phyloP scores from a whole-genome alignment of 352 stramenopile genomes.

The Globisporangium camurandrum region DNA sequence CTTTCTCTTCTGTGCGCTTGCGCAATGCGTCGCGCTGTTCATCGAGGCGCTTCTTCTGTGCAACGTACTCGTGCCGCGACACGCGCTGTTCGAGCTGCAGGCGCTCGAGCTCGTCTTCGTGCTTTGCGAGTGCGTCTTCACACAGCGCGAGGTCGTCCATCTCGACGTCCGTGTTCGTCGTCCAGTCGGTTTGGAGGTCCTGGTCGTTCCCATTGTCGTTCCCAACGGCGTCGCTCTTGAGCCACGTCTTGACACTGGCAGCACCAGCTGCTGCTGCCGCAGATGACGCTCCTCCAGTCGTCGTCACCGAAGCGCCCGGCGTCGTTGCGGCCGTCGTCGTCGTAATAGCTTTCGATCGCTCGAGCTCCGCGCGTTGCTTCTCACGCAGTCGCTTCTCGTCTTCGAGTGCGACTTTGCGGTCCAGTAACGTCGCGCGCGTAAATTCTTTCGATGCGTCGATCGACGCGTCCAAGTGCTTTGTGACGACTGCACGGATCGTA shows the following conservation, averaged over 20 bases:
- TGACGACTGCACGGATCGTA: constrained; percentile 52
- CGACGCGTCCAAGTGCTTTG: constrained; percentile 44
- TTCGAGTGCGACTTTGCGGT: constrained; percentile 57
- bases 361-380: constrained; percentile 54
- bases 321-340: constrained; percentile 40
- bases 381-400: constrained; percentile 79
- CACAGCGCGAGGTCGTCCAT: constrained; percentile 47
- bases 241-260: constrained; percentile 47
- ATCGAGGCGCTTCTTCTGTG: constrained; percentile 67
- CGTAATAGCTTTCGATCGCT: constrained; percentile 35
- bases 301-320: background rate
- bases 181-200: constrained; percentile 31
- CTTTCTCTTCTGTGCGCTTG: constrained; percentile 40
- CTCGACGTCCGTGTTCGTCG: constrained; percentile 48
- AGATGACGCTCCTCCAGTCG: no score
- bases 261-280: no score
- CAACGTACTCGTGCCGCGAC: constrained; percentile 75
- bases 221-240: constrained; percentile 26
- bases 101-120: constrained; percentile 69
- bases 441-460: constrained; percentile 68
- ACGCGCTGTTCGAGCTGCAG: constrained; percentile 56
- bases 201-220: constrained; percentile 24
- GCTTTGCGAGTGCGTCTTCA: constrained; percentile 54
- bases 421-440: constrained; percentile 52
- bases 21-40: constrained; percentile 53